phyloP scores from a whole-genome alignment of 1,284 basidiomycete species.

The Cutaneotrichosporon arboriforme region DNA sequence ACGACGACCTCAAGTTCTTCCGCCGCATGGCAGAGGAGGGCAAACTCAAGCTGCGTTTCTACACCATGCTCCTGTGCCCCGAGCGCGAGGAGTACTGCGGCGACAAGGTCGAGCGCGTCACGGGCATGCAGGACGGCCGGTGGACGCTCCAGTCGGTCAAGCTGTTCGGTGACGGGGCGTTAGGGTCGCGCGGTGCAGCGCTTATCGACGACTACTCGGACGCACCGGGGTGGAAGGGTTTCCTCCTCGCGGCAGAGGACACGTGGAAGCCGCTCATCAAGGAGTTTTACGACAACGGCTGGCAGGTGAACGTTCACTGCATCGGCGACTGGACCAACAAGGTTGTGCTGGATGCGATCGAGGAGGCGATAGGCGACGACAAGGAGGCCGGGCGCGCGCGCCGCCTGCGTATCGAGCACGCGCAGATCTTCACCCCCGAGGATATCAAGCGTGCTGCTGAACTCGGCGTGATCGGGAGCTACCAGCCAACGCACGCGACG shows the following conservation, averaged over 20 bases:
- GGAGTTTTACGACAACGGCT: conserved; percentile 56
- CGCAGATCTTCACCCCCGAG: conserved; percentile 69
- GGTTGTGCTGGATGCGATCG: conserved; percentile 72
- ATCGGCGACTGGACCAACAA: conserved; percentile 87
- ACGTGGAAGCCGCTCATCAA: conserved; percentile 57
- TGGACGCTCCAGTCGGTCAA: conserved; percentile 74
- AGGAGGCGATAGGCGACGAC: conserved; percentile 54
- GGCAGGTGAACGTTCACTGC: conserved; percentile 64
- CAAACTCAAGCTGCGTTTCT: conserved; percentile 65
- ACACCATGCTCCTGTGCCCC: conserved; percentile 59
- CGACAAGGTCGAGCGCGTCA: conserved; percentile 56
- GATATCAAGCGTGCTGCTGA: conserved; percentile 66
- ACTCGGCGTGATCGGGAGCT: conserved; percentile 80
- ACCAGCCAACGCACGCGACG: conserved; percentile 81
- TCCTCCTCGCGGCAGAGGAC: conserved; percentile 59
- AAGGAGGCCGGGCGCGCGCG: conserved; percentile 35
- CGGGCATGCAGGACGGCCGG: conserved; percentile 50
- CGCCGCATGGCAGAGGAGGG: conserved; percentile 61
- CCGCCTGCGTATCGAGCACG: conserved; percentile 80
- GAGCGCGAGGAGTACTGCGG: conserved; percentile 63
- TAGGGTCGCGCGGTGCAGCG: conserved; percentile 87
- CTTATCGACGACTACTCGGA: conserved; percentile 79
- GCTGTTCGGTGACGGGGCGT: conserved; percentile 70
- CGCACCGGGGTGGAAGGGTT: conserved; percentile 62
- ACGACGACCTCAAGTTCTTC: conserved; percentile 61